Base-by-base conservation (phyloP, 768 basidiomycete species). In the Sarcodon sp. region DNA sequence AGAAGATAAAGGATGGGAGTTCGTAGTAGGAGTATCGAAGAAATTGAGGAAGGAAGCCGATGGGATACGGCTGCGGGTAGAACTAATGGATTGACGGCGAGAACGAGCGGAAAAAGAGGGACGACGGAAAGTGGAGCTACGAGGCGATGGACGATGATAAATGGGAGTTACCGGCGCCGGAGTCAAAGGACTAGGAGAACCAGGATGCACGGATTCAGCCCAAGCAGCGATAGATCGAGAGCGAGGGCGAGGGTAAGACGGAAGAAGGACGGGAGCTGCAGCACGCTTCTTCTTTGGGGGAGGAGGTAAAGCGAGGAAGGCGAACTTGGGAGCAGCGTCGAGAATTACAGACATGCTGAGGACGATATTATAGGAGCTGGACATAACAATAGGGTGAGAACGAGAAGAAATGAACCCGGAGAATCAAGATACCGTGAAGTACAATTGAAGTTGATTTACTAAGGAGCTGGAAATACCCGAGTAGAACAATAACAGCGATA, bases 141-240 rank as follows among this genome's bases (percentile, higher is more conserved):
- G 56, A 4, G 61, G 55, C 16, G 59, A 57, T 35, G 60, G 55
- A 9, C 57, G 55, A 6, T 59, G 61, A 68, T 65, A 16, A 66
- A 55, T 7, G 7, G 21, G 61, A 59, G 32, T 60, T 57, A 37
- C 36, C 38, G 50, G 50, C 47, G 21, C 60, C 44, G 63, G 69
- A 34, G 69, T 63, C n/a, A 55, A 45, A 9, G 69, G 66, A 0
- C 62, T 68, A 3, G 83, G 83, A 12, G 83, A 79, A 6, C 83
- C 83, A 4, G 83, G 84, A 49, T 80, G 76, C 47, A 87, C 80
- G 52, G 65, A 69, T 15, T 75, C 64, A 4, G 76, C 80, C 84
- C 84, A 87, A 35, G 74, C 53, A 12, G 72, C 57, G 43, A 86
- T 82, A 35, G 68, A 57, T 2, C 72, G 64, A 53, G 68, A 41